These are phyloP conservation scores for Penicillium sp. DNA, from an alignment of 2,329 filamentous ascomycete species.

Conservation along the genomic window DNA sequence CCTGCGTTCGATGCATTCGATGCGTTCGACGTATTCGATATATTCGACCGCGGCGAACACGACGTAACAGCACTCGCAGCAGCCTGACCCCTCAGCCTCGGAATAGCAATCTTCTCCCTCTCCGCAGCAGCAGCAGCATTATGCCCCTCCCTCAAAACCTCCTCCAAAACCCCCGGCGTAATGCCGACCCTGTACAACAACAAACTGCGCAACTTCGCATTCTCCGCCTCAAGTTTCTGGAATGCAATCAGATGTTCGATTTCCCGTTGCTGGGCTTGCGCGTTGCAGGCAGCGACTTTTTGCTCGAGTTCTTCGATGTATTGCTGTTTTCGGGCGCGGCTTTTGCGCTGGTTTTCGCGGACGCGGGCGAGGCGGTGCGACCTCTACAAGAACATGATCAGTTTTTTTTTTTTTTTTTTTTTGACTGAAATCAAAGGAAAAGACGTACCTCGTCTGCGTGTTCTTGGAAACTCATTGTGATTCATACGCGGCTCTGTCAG, in stretches of 20 bases:
- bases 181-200: constrained; percentile 25
- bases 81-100: constrained; percentile 21
- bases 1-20: not conserved
- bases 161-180: constrained; percentile 21
- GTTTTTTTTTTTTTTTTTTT: too few relatives aligned
- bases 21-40: not conserved
- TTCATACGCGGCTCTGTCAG: too few relatives aligned
- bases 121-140: constrained; percentile 15
- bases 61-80: not conserved
- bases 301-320: constrained; percentile 35
- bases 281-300: constrained; percentile 25
- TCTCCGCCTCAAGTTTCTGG: constrained; percentile 33
- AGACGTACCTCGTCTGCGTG: not conserved
- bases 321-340: constrained; percentile 33
- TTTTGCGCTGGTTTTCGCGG: constrained; percentile 37
- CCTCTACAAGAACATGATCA: constrained; percentile 20
- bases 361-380: constrained; percentile 37
- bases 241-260: constrained; percentile 30
- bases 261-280: constrained; percentile 27
- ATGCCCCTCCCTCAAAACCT: constrained; percentile 23
- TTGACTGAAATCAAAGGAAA: not conserved
- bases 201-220: constrained; percentile 26
- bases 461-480: constrained; percentile 1
- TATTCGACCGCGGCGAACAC: not conserved
- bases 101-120: constrained; percentile 34